Evolutionary conservation across 257 asterid species (phyloP), one percentile per base, ranked within the genome.

Genomic region (Leonotis leonurus): DNA sequence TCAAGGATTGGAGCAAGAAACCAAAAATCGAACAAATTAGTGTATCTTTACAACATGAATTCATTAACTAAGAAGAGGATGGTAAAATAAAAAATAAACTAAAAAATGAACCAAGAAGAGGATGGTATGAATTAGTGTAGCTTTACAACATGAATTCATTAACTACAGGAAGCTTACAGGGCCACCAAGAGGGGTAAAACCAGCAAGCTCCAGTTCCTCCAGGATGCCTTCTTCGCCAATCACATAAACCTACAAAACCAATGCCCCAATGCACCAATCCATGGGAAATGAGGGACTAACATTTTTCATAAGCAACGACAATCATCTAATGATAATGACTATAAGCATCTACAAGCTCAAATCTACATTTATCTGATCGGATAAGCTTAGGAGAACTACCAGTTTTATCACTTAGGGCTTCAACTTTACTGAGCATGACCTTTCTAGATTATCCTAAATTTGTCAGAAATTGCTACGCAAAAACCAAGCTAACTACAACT

Each of bases 181-280:
- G 63, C 98, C 98, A 56, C 98, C 98, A 20, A 89, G 82, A 67
- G 76, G 71, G 37, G 84, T 73, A 66, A 74, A 92, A 62, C 99
- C 99, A 63, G 93, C 97, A 17, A 69, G 92, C 71, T 74, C 73
- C 71, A 89, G 70, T 75, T 92, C 97, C 69, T 89, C 96, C 73
- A 75, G 22, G 69, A 92, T 89, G 78, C 99, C 99, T 69, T 86
- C 93, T 72, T 77, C 97, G 10, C 99, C 99, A 68, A 92, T 81
- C 26, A 86, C 99, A 70, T 92, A 92, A 58, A 92, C 96, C 99
- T 92, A 83, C 59, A 65, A 68, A 46, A 73, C 56, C 60, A 71
- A 55, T 33, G 58, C 69, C 66, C 21, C n/a, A n/a, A n/a, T n/a
- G n/a, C n/a, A n/a, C n/a, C n/a, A n/a, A n/a, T n/a, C n/a, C n/a